Evolutionary conservation across 1,284 basidiomycete genomes (phyloP).

Genomic region (Boletus sp.): DNA sequence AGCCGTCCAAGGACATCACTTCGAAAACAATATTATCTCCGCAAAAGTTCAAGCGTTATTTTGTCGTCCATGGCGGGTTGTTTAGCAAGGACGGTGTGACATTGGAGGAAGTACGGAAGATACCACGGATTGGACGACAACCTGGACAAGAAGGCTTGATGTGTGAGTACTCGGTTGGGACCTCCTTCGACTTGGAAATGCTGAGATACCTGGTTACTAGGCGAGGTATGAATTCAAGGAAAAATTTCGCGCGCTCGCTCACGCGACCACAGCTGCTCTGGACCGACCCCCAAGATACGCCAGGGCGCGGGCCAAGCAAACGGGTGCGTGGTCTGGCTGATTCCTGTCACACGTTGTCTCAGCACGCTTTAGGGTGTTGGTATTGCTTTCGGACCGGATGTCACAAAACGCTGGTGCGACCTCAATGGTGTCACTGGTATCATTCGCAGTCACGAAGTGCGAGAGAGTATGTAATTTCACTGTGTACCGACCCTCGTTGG

Average conservation of each 20-base stretch:
- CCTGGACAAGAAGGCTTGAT: conserved; percentile 95
- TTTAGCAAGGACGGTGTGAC: conserved; percentile 94
- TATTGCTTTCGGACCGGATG: conserved; percentile 93
- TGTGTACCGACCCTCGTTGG: background rate
- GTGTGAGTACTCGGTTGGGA: conserved; percentile 53
- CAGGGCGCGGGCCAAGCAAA: conserved; percentile 95
- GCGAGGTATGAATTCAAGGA: conserved; percentile 45
- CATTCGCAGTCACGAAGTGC: conserved; percentile 95
- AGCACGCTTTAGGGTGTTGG: conserved; percentile 74
- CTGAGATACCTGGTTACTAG: conserved; percentile 31
- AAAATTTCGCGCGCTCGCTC: conserved; percentile 1
- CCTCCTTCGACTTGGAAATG: conserved; percentile 2
- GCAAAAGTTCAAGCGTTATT: conserved; percentile 84
- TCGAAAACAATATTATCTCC: conserved; percentile 71
- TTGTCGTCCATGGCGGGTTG: conserved; percentile 94
- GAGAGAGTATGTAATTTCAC: conserved; percentile 61
- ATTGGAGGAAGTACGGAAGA: conserved; percentile 86
- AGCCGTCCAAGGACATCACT: conserved; percentile 47
- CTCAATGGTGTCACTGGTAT: conserved; percentile 85
- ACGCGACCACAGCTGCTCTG: conserved; percentile 58
- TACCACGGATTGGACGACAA: conserved; percentile 84
- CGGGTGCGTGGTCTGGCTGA: conserved; percentile 50
- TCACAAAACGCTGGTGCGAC: conserved; percentile 85
- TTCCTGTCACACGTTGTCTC: conserved; percentile 10
- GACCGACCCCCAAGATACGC: conserved; percentile 91